Conservation (phyloP, 108 stramenopile species). For the Craspedostauros australis region DNA sequence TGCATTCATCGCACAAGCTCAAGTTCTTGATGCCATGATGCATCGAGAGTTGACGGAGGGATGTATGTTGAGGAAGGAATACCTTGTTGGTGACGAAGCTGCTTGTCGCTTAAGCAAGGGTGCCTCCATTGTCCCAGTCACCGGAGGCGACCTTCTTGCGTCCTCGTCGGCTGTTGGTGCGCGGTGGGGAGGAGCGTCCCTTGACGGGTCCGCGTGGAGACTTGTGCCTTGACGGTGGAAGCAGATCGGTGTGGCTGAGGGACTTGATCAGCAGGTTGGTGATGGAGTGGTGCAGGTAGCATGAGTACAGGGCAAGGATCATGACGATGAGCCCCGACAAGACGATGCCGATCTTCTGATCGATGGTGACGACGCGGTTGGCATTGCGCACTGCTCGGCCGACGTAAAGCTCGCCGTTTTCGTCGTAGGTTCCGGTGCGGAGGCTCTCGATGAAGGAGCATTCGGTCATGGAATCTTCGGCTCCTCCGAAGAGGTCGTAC, state of each 20-base stretch:
- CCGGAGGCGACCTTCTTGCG: too few relatives aligned
- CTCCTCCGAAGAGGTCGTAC: constrained; percentile 16
- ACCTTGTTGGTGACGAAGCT: too few relatives aligned
- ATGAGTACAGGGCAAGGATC: constrained; percentile 39
- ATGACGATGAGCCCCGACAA: constrained; percentile 14
- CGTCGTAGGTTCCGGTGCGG: constrained; percentile 44
- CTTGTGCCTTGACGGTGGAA: constrained; percentile 38
- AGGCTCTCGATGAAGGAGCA: constrained; percentile 54
- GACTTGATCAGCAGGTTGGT: constrained; percentile 56
- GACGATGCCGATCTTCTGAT: constrained; percentile 25
- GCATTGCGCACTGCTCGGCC: neutral
- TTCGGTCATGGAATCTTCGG: constrained; percentile 6
- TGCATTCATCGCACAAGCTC: too few relatives aligned
- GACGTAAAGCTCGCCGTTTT: constrained; percentile 26
- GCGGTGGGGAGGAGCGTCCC: too few relatives aligned
- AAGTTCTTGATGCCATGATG: too few relatives aligned
- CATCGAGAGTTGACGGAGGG: too few relatives aligned
- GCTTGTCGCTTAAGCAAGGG: too few relatives aligned
- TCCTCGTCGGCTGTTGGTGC: too few relatives aligned
- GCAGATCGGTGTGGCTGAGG: constrained; percentile 41
- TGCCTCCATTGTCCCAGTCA: too few relatives aligned
- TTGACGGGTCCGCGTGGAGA: too few relatives aligned
- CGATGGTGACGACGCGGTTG: constrained; percentile 19
- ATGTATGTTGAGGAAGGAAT: too few relatives aligned
- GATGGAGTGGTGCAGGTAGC: constrained; percentile 56